Conservation (phyloP, 768 basidiomycete genomes). For the Hirschioporus abietinus region DNA sequence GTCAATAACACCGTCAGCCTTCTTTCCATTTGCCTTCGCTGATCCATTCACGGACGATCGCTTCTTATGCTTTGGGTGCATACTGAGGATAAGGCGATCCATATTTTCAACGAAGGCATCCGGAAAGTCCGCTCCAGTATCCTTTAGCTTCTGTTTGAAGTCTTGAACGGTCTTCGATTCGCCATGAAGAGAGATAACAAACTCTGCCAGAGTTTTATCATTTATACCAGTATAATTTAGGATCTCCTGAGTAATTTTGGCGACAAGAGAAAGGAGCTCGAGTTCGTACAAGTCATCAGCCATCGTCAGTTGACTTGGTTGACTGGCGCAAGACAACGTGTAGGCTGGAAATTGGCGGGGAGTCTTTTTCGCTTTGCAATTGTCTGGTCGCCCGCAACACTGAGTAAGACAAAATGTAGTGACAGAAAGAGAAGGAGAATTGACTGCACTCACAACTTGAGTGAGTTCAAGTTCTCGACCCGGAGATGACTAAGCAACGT, state of each 20-base stretch:
- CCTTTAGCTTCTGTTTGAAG: slow-evolving; percentile 78
- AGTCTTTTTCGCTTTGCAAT: not conserved
- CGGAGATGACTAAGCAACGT: slow-evolving; percentile 4
- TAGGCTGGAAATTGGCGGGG: no score
- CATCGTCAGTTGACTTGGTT: slow-evolving; percentile 34
- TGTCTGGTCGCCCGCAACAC: not conserved
- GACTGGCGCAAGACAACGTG: not conserved
- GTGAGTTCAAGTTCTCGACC: no score
- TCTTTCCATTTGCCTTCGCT: slow-evolving; percentile 24
- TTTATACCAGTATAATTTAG: slow-evolving; percentile 79
- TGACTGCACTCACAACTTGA: not conserved
- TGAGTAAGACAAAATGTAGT: not conserved
- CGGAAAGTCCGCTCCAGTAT: slow-evolving; percentile 78
- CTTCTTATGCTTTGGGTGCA: slow-evolving; percentile 96
- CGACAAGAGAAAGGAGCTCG: slow-evolving; percentile 87
- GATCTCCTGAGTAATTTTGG: slow-evolving; percentile 89
- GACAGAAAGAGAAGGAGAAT: not conserved
- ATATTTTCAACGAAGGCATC: slow-evolving; percentile 89
- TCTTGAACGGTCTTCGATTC: slow-evolving; percentile 68
- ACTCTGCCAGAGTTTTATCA: slow-evolving; percentile 94
- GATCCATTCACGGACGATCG: slow-evolving; percentile 33
- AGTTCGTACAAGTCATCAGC: slow-evolving; percentile 85
- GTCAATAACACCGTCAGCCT: slow-evolving; percentile 30
- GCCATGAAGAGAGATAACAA: slow-evolving; percentile 87
- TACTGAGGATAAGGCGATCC: slow-evolving; percentile 87